A percentile compares a stretch with the other conserved stretches of the same genome.
phyloP scores from a whole-genome alignment of 192 early-diverging fungal species.

The Coemansia sp. region DNA sequence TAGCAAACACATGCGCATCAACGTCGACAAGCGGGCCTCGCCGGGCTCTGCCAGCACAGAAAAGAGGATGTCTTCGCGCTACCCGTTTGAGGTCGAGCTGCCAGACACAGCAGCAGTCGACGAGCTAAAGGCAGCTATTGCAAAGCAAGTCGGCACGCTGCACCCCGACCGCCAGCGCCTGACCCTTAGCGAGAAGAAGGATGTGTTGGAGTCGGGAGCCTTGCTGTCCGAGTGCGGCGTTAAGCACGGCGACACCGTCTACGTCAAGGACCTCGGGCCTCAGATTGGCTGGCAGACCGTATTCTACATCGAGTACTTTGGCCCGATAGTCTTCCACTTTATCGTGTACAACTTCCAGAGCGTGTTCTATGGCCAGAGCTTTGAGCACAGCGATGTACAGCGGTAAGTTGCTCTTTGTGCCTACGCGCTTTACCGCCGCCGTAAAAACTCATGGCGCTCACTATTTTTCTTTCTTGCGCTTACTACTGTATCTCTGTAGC shows the following conservation, averaged over 20 bases:
- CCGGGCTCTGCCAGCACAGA: not conserved
- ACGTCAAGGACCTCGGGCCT: slow-evolving; percentile 75
- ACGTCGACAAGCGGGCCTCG: slow-evolving; percentile 27
- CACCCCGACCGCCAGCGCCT: slow-evolving; percentile 81
- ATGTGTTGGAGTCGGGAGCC: slow-evolving; percentile 54
- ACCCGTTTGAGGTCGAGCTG: slow-evolving; percentile 60
- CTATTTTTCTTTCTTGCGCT: not conserved
- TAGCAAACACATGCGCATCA: slow-evolving; percentile 46
- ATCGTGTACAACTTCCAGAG: slow-evolving; percentile 74
- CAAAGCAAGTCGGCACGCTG: slow-evolving; percentile 50
- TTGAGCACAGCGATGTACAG: slow-evolving; percentile 76
- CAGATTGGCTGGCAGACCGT: slow-evolving; percentile 94
- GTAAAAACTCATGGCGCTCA: not conserved
- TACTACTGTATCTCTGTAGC: slow-evolving; percentile 42
- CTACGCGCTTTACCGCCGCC: not conserved
- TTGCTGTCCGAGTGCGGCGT: slow-evolving; percentile 61
- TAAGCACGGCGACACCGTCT: slow-evolving; percentile 60
- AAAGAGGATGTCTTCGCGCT: slow-evolving; percentile 15
- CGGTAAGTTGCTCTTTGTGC: slow-evolving; percentile 38
- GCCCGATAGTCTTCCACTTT: slow-evolving; percentile 83
- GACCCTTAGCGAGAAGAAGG: slow-evolving; percentile 63
- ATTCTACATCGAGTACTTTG: slow-evolving; percentile 90
- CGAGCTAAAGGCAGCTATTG: slow-evolving; percentile 68
- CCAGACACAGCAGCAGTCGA: slow-evolving; percentile 60
- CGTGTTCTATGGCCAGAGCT: slow-evolving; percentile 63